phyloP scores from a whole-genome alignment of 192 early-diverging fungal species.

The Coemansia sp. region DNA sequence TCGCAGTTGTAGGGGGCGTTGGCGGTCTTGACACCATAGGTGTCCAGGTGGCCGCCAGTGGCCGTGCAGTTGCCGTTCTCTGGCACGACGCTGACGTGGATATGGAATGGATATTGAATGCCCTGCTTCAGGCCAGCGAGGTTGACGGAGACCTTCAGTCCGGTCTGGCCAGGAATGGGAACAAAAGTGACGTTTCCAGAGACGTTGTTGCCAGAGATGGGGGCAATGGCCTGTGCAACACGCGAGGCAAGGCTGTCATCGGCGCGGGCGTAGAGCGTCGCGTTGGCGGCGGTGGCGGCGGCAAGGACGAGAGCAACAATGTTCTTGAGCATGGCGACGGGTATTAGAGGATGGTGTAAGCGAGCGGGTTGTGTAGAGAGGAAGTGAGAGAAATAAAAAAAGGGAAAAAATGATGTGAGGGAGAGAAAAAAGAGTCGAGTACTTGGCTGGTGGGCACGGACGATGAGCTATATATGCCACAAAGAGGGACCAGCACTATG shows the following conservation, averaged over 20 bases:
- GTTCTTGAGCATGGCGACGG: slow-evolving; percentile 17
- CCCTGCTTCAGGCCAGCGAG: slow-evolving; percentile 31
- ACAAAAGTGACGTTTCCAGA: slow-evolving; percentile 22
- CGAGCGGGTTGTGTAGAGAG: not conserved
- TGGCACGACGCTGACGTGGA: slow-evolving; percentile 39
- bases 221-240: slow-evolving; percentile 13
- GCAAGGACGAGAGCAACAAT: slow-evolving; percentile 13
- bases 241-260: not conserved
- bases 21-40: slow-evolving; percentile 16
- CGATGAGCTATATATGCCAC: not conserved
- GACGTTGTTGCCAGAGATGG: slow-evolving; percentile 9
- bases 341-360: not conserved
- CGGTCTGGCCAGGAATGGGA: slow-evolving; percentile 5
- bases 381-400: not conserved
- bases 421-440: not conserved
- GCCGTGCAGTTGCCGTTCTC: slow-evolving; percentile 49
- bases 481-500: slow-evolving; percentile 1
- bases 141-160: slow-evolving; percentile 26
- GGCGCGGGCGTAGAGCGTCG: not conserved
- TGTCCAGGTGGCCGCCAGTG: slow-evolving; percentile 50
- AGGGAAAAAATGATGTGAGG: not conserved
- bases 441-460: not conserved
- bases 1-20: slow-evolving; percentile 37
- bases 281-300: slow-evolving; percentile 10
- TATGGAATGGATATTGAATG: slow-evolving; percentile 44